These are phyloP conservation scores for Klebsormidium nitens DNA, from an alignment of 139 green algal species.

Conservation along the genomic window DNA sequence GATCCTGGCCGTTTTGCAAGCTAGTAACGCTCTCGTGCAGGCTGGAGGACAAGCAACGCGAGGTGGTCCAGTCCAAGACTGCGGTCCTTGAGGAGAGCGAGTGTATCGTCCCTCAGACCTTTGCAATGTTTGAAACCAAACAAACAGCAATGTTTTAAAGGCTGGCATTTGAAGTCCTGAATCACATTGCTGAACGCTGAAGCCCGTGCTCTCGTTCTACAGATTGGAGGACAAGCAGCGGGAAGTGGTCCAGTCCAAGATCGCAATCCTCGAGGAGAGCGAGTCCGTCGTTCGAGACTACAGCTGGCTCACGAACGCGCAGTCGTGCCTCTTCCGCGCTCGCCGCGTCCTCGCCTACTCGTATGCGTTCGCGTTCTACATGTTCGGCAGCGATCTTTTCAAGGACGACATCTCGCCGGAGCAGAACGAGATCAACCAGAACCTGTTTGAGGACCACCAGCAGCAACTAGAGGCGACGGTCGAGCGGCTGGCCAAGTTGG, in stretches of 20 bases:
- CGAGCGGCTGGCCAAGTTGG: slow-evolving; percentile 10
- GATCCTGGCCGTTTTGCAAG: too few relatives aligned
- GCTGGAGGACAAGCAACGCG: slow-evolving; percentile 51
- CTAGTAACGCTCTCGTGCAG: too few relatives aligned
- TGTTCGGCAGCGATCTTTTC: slow-evolving; percentile 76
- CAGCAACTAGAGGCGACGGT: slow-evolving; percentile 63
- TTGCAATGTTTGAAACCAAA: too few relatives aligned
- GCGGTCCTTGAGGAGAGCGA: slow-evolving; percentile 37
- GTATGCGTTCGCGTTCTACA: slow-evolving; percentile 83
- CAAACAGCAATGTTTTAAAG: too few relatives aligned
- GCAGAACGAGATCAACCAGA: slow-evolving; percentile 68
- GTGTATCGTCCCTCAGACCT: too few relatives aligned
- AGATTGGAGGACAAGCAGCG: slow-evolving; percentile 54
- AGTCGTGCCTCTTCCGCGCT: slow-evolving; percentile 64
- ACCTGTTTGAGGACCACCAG: slow-evolving; percentile 88
- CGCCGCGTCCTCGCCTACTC: slow-evolving; percentile 66
- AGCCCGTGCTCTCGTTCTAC: too few relatives aligned
- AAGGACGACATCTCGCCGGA: slow-evolving; percentile 58
- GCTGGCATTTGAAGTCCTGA: slow-evolving; percentile 37
- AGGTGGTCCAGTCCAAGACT: slow-evolving; percentile 48
- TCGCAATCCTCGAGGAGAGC: slow-evolving; percentile 40
- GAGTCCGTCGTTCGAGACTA: slow-evolving; percentile 44
- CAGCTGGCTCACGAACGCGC: slow-evolving; percentile 50
- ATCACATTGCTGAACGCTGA: slow-evolving; percentile 30
- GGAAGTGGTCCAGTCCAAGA: slow-evolving; percentile 45